Percentiles rank a stretch among this genome's conserved stretches.
Conservation (phyloP, 805 yeast species). For the Wickerhamomyces mucosus region DNA sequence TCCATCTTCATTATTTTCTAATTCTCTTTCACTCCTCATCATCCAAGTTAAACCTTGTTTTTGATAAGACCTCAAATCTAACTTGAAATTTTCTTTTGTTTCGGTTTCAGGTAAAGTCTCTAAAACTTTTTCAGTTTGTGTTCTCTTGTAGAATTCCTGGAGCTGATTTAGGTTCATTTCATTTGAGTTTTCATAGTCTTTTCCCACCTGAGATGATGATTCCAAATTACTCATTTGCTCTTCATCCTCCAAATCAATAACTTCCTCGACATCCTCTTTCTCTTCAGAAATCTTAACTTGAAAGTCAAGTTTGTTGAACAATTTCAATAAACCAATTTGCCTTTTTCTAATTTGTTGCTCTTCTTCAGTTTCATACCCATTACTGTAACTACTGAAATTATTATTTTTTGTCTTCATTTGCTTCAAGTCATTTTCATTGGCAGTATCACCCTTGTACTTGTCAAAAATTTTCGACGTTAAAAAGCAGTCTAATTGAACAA, state of each 20-base stretch:
- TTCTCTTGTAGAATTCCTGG: slow-evolving; percentile 62
- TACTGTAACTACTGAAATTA: slow-evolving; percentile 8
- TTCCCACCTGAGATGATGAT: slow-evolving; percentile 1
- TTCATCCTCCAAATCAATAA: slow-evolving; percentile 28
- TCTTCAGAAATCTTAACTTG: slow-evolving; percentile 13
- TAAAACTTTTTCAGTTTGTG: slow-evolving; percentile 51
- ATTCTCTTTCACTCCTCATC: slow-evolving; percentile 68
- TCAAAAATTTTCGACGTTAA: slow-evolving; percentile 30
- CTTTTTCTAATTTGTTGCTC: slow-evolving; percentile 43
- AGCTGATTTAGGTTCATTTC: slow-evolving; percentile 62
- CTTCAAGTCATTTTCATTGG: slow-evolving; percentile 15
- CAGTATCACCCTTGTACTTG: slow-evolving; percentile 5
- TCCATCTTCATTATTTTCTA: slow-evolving; percentile 26
- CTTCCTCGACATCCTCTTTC: slow-evolving; percentile 15
- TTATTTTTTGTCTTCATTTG: slow-evolving; percentile 7
- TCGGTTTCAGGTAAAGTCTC: slow-evolving; percentile 56
- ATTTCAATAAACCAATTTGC: slow-evolving; percentile 42
- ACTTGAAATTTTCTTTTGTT: slow-evolving; percentile 35
- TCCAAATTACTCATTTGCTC: slow-evolving; percentile 15
- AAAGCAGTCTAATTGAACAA: slow-evolving; percentile 59
- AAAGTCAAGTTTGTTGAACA: slow-evolving; percentile 44
- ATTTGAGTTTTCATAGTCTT: slow-evolving; percentile 16
- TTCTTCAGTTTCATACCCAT: slow-evolving; percentile 37
- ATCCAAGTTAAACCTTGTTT: slow-evolving; percentile 84
- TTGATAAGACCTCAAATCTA: slow-evolving; percentile 68